phyloP scores from a whole-genome alignment of 306 rosid genomes.

The Arachis hypogaea region DNA sequence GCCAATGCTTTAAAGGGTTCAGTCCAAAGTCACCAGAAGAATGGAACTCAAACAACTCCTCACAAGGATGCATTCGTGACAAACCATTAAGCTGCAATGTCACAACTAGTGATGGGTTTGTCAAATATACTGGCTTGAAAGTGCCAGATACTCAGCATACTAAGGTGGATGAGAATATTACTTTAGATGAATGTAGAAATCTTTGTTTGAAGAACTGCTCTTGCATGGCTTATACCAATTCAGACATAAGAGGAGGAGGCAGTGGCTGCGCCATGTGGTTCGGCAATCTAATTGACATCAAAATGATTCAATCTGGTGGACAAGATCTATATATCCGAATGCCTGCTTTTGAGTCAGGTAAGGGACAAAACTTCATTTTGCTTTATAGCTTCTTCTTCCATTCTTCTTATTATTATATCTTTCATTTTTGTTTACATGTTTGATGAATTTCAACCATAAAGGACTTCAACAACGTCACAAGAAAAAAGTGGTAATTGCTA shows the following conservation, averaged over 20 bases:
- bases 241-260: constrained; percentile 24
- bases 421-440: not conserved
- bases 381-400: not conserved
- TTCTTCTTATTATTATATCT: not conserved
- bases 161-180: constrained; percentile 35
- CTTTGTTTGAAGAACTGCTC: constrained; percentile 58
- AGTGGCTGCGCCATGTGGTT: constrained; percentile 30
- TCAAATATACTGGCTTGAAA: constrained; percentile 11
- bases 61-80: constrained; percentile 41
- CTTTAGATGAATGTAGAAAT: constrained; percentile 49
- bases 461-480: not conserved
- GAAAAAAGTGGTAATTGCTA: not conserved
- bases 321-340: constrained; percentile 19
- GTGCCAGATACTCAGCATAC: constrained; percentile 35
- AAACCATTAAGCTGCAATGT: constrained; percentile 31
- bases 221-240: constrained; percentile 43
- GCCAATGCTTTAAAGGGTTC: not conserved
- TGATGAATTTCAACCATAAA: not conserved
- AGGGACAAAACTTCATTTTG: not conserved
- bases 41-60: not conserved
- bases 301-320: not conserved
- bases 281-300: constrained; percentile 9
- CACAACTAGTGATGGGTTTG: constrained; percentile 25
- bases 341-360: constrained; percentile 5
- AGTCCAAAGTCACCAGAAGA: constrained; percentile 6